These are phyloP conservation scores for Penicillium occitanis DNA, from an alignment of 2,329 filamentous ascomycete genomes.

Conservation along the genomic window DNA sequence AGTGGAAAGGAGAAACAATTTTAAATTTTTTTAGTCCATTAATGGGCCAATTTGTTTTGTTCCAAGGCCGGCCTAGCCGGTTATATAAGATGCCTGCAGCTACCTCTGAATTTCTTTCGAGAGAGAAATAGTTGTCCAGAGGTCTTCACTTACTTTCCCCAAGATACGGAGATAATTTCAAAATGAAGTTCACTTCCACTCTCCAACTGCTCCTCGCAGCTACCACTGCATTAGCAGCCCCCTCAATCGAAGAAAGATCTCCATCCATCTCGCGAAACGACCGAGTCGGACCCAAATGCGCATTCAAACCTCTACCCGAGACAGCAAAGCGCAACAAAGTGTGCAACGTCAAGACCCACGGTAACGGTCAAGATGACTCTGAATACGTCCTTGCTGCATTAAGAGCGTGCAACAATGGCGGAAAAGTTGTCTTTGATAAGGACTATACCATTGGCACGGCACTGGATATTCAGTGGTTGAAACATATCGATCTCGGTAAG, in stretches of 20 bases:
- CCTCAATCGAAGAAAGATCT: constrained; percentile 3
- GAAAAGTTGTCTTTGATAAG: constrained; percentile 59
- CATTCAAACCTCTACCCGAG: constrained; percentile 33
- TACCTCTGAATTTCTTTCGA: not conserved
- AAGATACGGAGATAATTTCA: not conserved
- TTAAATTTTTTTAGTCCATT: not conserved
- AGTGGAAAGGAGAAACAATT: not conserved
- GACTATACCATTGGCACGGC: constrained; percentile 65
- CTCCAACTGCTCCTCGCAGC: constrained; percentile 13
- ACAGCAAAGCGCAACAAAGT: constrained; percentile 29
- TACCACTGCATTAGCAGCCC: constrained; percentile 8
- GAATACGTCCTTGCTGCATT: constrained; percentile 55
- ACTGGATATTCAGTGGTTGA: constrained; percentile 64
- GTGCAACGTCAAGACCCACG: constrained; percentile 32
- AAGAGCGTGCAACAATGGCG: constrained; percentile 62
- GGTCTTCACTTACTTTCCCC: not conserved
- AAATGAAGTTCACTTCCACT: constrained; percentile 8
- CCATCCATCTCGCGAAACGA: constrained; percentile 25
- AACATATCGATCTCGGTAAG: constrained; percentile 61
- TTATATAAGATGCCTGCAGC: constrained; percentile 5
- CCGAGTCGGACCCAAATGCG: constrained; percentile 30
- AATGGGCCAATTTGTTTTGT: not conserved
- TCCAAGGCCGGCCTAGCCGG: not conserved
- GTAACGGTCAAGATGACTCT: constrained; percentile 49
- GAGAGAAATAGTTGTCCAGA: not conserved